Base-by-base conservation (phyloP, 106 monocot genomes). In the Alisma plantagoaquatica region DNA sequence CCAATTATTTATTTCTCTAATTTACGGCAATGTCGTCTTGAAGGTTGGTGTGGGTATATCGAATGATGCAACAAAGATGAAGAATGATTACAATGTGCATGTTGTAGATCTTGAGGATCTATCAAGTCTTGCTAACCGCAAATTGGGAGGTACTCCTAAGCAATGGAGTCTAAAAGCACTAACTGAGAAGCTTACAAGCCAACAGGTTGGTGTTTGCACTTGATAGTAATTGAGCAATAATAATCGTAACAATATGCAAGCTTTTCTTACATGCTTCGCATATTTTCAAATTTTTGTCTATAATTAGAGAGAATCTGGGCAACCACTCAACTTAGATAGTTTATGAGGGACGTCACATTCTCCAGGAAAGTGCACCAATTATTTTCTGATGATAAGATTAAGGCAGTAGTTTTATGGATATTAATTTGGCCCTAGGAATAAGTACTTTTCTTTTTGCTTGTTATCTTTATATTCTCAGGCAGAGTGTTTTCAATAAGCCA, bases 11-110 rank as follows among this genome's bases (percentile, higher is more conserved):
- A n/a, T n/a, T 21, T 17, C 9, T 49, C 5, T 0, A 49, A 31
- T 6, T 29, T 28, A 17, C 8, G 23, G 27, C 16, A 60, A 51
- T 46, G 31, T 24, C 61, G 54, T 10, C 48, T 23, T 72, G 49
- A 73, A 96, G 94, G 88, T 88, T 57, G 94, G 88, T 66, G 43
- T 96, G 49, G 48, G 64, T 50, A 74, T 96, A 53, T 71, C 66
- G 2, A 70, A 71, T 65, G 94, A 96, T 74, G 94, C 88, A 21
- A 16, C 25, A 44, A 96, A 81, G 72, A 74, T 96, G 20, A 48
- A 41, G 48, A 84, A 64, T 56, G 87, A 96, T 52, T 88, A 88
- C 66, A 43, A 69, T 73, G 67, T 88, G 31, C 27, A 17, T 33
- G 67, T 96, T 54, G 44, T 68, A 54, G 57, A 77, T 18, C 33